phyloP scores from a whole-genome alignment of 2,329 filamentous ascomycete genomes.

The Juglanconis sp. region DNA sequence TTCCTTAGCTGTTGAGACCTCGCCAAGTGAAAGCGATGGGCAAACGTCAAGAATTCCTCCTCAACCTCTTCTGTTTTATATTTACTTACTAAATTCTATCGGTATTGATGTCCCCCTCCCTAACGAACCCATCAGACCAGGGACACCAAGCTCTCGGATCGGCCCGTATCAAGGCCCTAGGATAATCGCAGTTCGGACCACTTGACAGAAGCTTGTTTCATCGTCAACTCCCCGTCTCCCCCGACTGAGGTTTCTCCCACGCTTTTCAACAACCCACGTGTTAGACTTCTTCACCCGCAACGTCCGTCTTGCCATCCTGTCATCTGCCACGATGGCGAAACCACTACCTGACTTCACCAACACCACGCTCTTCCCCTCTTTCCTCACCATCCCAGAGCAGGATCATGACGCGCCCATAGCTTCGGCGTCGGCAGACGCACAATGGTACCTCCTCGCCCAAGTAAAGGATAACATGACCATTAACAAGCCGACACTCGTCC shows the following conservation, averaged over 20 bases:
- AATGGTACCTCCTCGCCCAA: conserved; percentile 41
- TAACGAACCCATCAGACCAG: not conserved
- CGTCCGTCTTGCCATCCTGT: too few species aligned
- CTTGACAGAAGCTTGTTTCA: conserved; percentile 13
- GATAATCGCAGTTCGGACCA: not conserved
- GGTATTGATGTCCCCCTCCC: not conserved
- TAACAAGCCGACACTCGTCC: conserved; percentile 46
- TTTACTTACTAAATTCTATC: not conserved
- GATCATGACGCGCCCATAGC: not conserved
- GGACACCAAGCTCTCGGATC: not conserved
- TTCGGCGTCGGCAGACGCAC: not conserved
- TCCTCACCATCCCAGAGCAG: conserved; percentile 18
- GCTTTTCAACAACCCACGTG: not conserved
- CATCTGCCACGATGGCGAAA: conserved; percentile 11
- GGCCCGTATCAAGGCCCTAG: not conserved
- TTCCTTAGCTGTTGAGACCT: not conserved
- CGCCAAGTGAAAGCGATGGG: not conserved
- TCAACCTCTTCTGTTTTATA: not conserved
- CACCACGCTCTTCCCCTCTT: conserved; percentile 32
- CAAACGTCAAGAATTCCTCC: not conserved
- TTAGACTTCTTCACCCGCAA: not conserved
- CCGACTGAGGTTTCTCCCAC: too few species aligned
- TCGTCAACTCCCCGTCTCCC: not conserved
- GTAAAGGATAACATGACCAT: conserved; percentile 47
- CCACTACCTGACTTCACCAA: conserved; percentile 32